phyloP scores from a whole-genome alignment of 1,284 basidiomycete genomes.

The Sporisorium graminicola region DNA sequence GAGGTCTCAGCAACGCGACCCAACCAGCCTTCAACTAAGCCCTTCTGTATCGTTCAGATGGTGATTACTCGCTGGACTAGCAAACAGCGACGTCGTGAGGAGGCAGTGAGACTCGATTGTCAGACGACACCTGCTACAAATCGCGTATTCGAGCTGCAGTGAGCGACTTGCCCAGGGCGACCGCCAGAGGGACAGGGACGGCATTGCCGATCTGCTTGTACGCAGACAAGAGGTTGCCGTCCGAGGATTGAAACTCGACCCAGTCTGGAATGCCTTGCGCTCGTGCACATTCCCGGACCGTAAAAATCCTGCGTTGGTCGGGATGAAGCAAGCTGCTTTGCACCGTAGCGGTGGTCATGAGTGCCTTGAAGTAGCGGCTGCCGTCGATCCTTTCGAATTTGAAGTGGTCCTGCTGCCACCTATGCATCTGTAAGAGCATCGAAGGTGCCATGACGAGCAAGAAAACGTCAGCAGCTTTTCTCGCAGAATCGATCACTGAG shows the following conservation, averaged over 20 bases:
- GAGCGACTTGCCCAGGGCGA: constrained; percentile 18
- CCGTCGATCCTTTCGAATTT: constrained; percentile 26
- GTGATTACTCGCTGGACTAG: too few species aligned
- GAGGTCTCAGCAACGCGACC: neutral
- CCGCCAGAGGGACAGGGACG: constrained; percentile 31
- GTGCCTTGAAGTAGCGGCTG: constrained; percentile 14
- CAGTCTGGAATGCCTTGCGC: constrained; percentile 48
- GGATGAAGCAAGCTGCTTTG: constrained; percentile 36
- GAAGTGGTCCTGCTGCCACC: neutral
- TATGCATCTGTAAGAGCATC: neutral
- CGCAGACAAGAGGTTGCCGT: constrained; percentile 19
- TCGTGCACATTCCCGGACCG: constrained; percentile 42
- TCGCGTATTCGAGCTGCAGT: constrained; percentile 18
- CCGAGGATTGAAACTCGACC: constrained; percentile 26
- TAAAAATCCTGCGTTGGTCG: constrained; percentile 36
- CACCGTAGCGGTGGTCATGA: constrained; percentile 10
- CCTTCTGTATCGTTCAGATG: neutral
- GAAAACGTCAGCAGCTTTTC: too few species aligned
- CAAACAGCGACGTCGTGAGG: too few species aligned
- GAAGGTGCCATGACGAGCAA: neutral
- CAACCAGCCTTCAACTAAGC: neutral
- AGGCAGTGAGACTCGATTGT: neutral
- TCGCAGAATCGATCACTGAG: neutral
- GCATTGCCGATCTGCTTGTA: constrained; percentile 50
- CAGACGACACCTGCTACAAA: neutral